Percentiles rank a stretch among this genome's conserved stretches.
These are phyloP conservation scores for Eustoma russellianum DNA, from an alignment of 257 asterid species.

Conservation along the genomic window DNA sequence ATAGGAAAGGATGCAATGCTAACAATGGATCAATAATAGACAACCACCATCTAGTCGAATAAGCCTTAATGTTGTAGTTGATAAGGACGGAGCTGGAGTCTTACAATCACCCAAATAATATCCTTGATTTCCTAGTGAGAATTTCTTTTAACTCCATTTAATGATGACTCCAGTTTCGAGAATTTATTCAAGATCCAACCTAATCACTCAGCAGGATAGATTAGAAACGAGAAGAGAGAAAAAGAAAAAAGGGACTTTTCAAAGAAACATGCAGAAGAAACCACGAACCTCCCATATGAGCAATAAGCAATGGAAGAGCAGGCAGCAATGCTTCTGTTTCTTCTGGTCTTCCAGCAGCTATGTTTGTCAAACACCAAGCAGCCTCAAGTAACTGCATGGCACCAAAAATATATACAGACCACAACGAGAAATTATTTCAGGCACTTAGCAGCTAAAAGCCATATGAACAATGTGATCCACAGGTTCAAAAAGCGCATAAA, in stretches of 20 bases:
- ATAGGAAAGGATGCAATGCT: too few species aligned
- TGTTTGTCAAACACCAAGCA: conserved; percentile 98
- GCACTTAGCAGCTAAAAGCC: not conserved
- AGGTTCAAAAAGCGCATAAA: not conserved
- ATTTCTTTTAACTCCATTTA: too few species aligned
- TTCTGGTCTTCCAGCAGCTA: conserved; percentile 91
- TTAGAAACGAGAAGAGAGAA: not conserved
- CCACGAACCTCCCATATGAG: conserved; percentile 90
- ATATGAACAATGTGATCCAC: not conserved
- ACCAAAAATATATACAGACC: not conserved
- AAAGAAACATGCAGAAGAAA: conserved; percentile 14
- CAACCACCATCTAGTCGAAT: too few species aligned
- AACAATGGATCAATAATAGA: too few species aligned
- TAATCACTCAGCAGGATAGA: not conserved
- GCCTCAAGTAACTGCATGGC: conserved; percentile 84
- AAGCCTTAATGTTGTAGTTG: too few species aligned
- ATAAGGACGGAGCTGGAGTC: too few species aligned
- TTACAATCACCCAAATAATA: too few species aligned
- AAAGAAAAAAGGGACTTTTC: conserved; percentile 1
- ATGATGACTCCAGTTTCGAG: too few species aligned
- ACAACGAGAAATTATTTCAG: not conserved
- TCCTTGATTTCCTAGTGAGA: too few species aligned
- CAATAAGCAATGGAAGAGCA: conserved; percentile 84
- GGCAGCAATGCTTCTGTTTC: conserved; percentile 86
- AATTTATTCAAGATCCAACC: not conserved